Conservation (phyloP, 2,329 filamentous ascomycete genomes). For the Venturia pyrina region DNA sequence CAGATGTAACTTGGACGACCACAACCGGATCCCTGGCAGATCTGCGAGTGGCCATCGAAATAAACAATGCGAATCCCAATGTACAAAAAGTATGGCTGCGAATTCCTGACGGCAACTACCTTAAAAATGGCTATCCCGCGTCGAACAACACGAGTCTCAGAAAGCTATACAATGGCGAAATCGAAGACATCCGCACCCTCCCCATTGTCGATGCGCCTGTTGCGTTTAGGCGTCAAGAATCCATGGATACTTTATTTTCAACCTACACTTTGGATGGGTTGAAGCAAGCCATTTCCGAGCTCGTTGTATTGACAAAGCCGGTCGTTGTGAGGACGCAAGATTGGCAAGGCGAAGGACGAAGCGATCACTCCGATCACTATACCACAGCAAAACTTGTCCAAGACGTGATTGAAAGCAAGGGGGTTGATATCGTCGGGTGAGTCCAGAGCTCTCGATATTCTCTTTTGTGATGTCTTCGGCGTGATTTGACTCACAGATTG, state of each 20-base stretch:
- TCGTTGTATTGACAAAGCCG: constrained; percentile 17
- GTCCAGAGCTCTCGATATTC: not conserved
- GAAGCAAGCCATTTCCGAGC: constrained; percentile 16
- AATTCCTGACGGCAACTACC: constrained; percentile 19
- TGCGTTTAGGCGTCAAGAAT: not conserved
- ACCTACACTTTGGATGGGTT: constrained; percentile 19
- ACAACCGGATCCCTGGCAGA: constrained; percentile 13
- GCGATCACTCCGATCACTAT: constrained; percentile 18
- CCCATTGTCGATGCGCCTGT: constrained; percentile 16
- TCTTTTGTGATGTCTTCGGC: not conserved
- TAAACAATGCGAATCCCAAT: constrained; percentile 14
- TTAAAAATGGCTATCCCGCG: constrained; percentile 17
- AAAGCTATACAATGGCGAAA: constrained; percentile 17
- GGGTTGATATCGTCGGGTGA: constrained; percentile 13
- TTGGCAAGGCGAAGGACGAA: constrained; percentile 15
- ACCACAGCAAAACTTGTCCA: constrained; percentile 21
- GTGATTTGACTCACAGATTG: not conserved
- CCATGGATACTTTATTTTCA: not conserved
- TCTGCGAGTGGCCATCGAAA: constrained; percentile 14
- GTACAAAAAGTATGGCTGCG: constrained; percentile 21
- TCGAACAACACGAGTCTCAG: constrained; percentile 17
- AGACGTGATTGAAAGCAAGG: constrained; percentile 17
- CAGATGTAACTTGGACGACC: constrained; percentile 1
- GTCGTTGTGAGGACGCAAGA: constrained; percentile 19
- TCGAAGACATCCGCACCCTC: constrained; percentile 15